Percentiles rank a stretch among this genome's conserved stretches.
phyloP scores from a whole-genome alignment of 2,329 filamentous ascomycete genomes.

The Tolypocladium guangdongense region DNA sequence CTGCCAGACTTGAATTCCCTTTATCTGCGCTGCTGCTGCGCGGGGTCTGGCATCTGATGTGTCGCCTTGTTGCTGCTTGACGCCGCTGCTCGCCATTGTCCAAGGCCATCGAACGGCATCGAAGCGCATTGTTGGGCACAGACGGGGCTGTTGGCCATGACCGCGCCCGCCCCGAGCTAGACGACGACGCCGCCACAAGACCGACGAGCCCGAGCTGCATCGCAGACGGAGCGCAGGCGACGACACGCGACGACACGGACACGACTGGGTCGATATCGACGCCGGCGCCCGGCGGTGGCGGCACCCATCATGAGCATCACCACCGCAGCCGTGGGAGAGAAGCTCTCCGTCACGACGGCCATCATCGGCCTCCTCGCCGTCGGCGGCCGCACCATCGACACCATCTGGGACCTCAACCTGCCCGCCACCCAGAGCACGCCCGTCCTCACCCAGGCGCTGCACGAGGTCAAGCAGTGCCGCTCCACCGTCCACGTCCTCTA shows the following conservation, averaged over 20 bases:
- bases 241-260: background rate
- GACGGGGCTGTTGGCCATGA: background rate
- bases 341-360: slow-evolving; percentile 24
- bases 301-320: background rate
- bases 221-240: background rate
- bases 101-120: background rate
- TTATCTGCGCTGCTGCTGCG: background rate
- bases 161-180: background rate
- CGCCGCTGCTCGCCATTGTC: too few species aligned
- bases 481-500: slow-evolving; percentile 25
- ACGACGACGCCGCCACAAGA: background rate
- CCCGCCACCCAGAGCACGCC: slow-evolving; percentile 15
- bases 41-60: background rate
- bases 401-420: slow-evolving; percentile 22
- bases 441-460: slow-evolving; percentile 18
- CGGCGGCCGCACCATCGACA: slow-evolving; percentile 21
- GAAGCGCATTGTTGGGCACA: background rate
- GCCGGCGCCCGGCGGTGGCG: background rate
- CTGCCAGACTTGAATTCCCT: background rate
- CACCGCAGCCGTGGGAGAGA: slow-evolving; percentile 6
- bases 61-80: background rate
- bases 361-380: slow-evolving; percentile 25
- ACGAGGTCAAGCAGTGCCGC: slow-evolving; percentile 25
- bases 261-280: background rate
- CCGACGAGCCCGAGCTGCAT: background rate